Evolutionary conservation across 2,329 filamentous ascomycete species (phyloP), one percentile per base, ranked within the genome.

Genomic region (Nemania sp.): DNA sequence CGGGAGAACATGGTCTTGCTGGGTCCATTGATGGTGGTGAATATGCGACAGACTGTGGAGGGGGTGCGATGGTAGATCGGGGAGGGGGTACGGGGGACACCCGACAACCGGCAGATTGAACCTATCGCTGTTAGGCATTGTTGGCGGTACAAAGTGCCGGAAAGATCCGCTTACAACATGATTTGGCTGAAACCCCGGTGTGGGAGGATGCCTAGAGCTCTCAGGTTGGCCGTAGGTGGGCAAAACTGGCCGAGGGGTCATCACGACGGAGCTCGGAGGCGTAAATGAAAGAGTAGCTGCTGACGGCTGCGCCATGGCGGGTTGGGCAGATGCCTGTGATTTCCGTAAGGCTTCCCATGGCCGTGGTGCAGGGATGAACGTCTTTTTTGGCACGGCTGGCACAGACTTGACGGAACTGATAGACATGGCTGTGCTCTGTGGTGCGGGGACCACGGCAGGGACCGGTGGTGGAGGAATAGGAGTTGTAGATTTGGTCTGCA

Each of bases 131-230:
- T 73, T 73, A 73, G 71, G 69, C 71, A 70, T 65, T 68, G 69
- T 67, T 69, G 69, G 64, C 66, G 66, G 65, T 56, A 64, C 57
- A 59, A 59, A 67, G 62, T 72, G 69, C 68, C 66, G 69, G 59
- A 69, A 67, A 67, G 70, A 65, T 71, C 69, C 69, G 70, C 71
- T 74, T 73, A 73, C 72, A 72, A 72, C 72, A 70, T 72, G 68
- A 65, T 65, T 70, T 55, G 68, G 63, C 62, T 70, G 66, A 56
- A 62, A 57, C 60, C 65, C 69, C 64, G 59, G 59, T 47, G 47
- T 60, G 57, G 69, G 54, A 25, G 66, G 53, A 54, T 67, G 68
- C 59, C 62, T 64, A 40, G 57, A 48, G 25, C 53, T 47, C 53
- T 62, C 65, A 37, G 46, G n/a, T 53, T 50, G 62, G 40, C 53